A percentile compares a stretch with the other conserved stretches of the same genome.
Evolutionary conservation across 1,284 basidiomycete genomes (phyloP).

Genomic region (Austropuccinia psidii): DNA sequence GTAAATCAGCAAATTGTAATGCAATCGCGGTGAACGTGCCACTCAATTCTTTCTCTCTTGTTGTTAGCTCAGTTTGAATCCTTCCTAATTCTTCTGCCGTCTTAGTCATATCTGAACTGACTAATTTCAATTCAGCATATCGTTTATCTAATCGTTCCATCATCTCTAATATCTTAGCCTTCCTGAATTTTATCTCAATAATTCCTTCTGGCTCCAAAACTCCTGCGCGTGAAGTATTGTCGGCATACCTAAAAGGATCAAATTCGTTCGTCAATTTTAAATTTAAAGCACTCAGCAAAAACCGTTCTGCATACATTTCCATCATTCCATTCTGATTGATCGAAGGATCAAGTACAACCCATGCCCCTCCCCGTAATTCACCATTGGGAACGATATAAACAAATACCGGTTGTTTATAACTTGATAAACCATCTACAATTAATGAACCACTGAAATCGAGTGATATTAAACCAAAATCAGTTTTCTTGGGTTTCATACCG

Average conservation of each 20-base stretch:
- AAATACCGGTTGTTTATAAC: conserved; percentile 97
- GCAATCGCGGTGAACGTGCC: conserved; percentile 93
- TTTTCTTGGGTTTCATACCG: neutral
- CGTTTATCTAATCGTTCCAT: conserved; percentile 89
- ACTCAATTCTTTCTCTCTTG: conserved; percentile 71
- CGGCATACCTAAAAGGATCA: conserved; percentile 54
- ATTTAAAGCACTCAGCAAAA: too few relatives aligned
- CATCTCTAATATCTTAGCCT: conserved; percentile 76
- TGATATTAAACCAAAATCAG: neutral
- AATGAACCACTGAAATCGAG: conserved; percentile 47
- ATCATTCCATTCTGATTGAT: conserved; percentile 90
- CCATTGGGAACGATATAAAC: conserved; percentile 98
- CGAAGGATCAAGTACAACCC: conserved; percentile 96
- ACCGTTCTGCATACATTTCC: conserved; percentile 69
- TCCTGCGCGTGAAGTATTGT: conserved; percentile 89
- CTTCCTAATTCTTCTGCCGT: conserved; percentile 56
- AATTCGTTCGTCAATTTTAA: too few relatives aligned
- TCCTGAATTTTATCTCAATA: conserved; percentile 68
- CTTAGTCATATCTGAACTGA: conserved; percentile 65
- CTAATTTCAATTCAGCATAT: conserved; percentile 73
- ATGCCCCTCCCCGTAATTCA: conserved; percentile 96
- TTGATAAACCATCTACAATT: conserved; percentile 94
- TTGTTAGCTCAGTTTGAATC: conserved; percentile 58
- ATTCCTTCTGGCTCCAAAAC: conserved; percentile 97
- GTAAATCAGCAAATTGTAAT: conserved; percentile 89